These are phyloP conservation scores for Thalassiosira delicatula DNA, from an alignment of 352 stramenopile genomes.

Conservation along the genomic window DNA sequence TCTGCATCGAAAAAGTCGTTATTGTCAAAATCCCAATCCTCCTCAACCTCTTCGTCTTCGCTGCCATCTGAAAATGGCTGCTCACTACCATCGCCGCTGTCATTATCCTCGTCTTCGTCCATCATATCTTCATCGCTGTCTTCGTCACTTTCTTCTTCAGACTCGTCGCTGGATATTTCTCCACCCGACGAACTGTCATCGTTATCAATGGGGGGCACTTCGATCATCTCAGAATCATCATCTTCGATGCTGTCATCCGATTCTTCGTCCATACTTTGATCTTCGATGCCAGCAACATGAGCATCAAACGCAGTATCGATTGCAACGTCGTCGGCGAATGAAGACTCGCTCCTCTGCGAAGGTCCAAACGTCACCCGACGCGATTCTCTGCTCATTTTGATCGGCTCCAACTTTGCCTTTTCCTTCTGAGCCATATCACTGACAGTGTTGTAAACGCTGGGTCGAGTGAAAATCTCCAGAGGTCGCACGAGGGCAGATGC, in stretches of 20 bases:
- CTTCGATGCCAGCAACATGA: constrained; percentile 5
- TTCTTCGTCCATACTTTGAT: constrained; percentile 23
- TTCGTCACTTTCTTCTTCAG: constrained; percentile 54
- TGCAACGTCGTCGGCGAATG: constrained; percentile 73
- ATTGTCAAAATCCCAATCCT: constrained; percentile 46
- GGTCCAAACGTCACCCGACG: constrained; percentile 57
- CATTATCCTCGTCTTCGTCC: constrained; percentile 48
- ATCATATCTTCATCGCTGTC: constrained; percentile 47
- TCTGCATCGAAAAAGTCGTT: constrained; percentile 64
- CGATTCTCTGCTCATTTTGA: constrained; percentile 52
- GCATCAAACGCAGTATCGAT: constrained; percentile 56
- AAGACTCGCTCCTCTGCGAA: constrained; percentile 44
- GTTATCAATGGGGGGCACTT: constrained; percentile 35
- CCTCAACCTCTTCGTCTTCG: constrained; percentile 58
- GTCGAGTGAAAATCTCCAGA: constrained; percentile 83
- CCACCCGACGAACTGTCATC: constrained; percentile 40
- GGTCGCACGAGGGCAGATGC: constrained; percentile 75
- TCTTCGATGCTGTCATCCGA: constrained; percentile 35
- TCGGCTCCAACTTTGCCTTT: constrained; percentile 37
- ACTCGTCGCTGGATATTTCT: constrained; percentile 44
- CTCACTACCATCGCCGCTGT: constrained; percentile 38
- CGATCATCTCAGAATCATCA: constrained; percentile 53
- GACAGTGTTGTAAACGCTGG: constrained; percentile 71
- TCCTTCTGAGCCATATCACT: constrained; percentile 76
- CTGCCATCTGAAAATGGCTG: constrained; percentile 48